Evolutionary conservation across 2,329 filamentous ascomycete genomes (phyloP), one percentile per base, ranked within the genome.

Genomic region (Claviceps monticola): DNA sequence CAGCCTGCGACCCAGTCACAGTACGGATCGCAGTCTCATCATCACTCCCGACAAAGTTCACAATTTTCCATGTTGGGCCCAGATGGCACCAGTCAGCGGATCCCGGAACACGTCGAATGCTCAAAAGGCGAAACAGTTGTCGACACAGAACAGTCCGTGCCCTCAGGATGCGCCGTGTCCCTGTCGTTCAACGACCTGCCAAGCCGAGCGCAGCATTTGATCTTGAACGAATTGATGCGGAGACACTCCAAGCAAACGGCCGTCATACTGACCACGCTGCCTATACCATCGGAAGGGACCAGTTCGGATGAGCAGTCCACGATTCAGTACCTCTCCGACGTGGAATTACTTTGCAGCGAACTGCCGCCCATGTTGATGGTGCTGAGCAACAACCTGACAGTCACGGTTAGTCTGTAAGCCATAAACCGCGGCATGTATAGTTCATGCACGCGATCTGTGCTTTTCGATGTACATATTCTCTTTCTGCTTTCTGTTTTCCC

Each of bases 381-480:
- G 41, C 77, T 94, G 67, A 89, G 85, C 66, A 94, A 94, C 66
- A 88, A 83, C 61, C 89, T 94, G 84, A 94, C 87, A 16, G 88
- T 94, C 46, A 94, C 85, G 6, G 85, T 86, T 61, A 86, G 82
- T 63, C 66, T 88, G 55, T 87, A 39, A 60, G 11, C n/a, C 4
- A 23, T 23, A n/a, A 5, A 34, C 21, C 7, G 39, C 26, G 26
- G 8, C 8, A 11, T 11, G 16, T 41, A 4, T 41, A 7, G 16
- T 41, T 41, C 8, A 41, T 19, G 8, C 3, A 41, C 8, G 17
- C n/a, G 17, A 9, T 4, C 17, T 21, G 8, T 19, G 17, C 8
- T 42, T 42, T 42, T 21, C 6, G 9, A 34, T 34, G 29, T 34
- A 34, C 29, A 34, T 34, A 34, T 42, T 42, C 17, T 42, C 13